Conservation (phyloP, 495 filamentous ascomycete genomes). For the Aspergillus homomorphus region DNA sequence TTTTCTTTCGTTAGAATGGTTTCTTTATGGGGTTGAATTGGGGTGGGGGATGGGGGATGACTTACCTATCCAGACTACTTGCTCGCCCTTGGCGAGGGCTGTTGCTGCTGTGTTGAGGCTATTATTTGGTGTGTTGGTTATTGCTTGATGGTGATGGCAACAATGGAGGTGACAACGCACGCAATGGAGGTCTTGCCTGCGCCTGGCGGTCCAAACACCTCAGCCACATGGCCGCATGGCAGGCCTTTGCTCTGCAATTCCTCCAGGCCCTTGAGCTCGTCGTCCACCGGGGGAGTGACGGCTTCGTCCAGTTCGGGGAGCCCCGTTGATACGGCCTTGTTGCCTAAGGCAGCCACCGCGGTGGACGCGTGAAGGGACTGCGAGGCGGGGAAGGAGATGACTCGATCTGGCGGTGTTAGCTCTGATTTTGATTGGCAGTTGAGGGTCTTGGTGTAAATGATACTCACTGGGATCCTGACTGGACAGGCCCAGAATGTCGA, state of each 20-base stretch:
- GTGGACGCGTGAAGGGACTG: conserved; percentile 70
- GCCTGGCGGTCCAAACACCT: conserved; percentile 86
- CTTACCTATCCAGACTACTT: conserved; percentile 86
- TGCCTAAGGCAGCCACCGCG: conserved; percentile 34
- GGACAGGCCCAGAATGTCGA: conserved; percentile 32
- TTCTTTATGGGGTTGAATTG: conserved; percentile 25
- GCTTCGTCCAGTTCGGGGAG: conserved; percentile 58
- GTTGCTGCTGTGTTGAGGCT: conserved; percentile 69
- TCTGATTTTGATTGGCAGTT: background rate
- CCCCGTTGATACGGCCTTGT: conserved; percentile 61
- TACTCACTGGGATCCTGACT: conserved; percentile 31
- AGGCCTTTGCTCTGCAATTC: conserved; percentile 44
- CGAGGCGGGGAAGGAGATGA: conserved; percentile 86
- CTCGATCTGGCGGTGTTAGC: conserved; percentile 39
- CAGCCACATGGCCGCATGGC: conserved; percentile 73
- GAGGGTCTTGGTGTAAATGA: background rate
- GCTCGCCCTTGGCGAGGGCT: conserved; percentile 56
- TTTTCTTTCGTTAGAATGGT: too few species aligned
- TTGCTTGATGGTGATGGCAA: background rate
- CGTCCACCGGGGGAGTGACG: conserved; percentile 26
- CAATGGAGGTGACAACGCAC: conserved; percentile 42
- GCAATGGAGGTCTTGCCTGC: conserved; percentile 82
- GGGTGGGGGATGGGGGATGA: conserved; percentile 13
- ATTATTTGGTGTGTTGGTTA: conserved; percentile 12
- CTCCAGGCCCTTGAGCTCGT: conserved; percentile 6